Percentiles rank a stretch among this genome's conserved stretches.
Evolutionary conservation across 768 basidiomycete species (phyloP).

Genomic region (Coprinopsis sp.): DNA sequence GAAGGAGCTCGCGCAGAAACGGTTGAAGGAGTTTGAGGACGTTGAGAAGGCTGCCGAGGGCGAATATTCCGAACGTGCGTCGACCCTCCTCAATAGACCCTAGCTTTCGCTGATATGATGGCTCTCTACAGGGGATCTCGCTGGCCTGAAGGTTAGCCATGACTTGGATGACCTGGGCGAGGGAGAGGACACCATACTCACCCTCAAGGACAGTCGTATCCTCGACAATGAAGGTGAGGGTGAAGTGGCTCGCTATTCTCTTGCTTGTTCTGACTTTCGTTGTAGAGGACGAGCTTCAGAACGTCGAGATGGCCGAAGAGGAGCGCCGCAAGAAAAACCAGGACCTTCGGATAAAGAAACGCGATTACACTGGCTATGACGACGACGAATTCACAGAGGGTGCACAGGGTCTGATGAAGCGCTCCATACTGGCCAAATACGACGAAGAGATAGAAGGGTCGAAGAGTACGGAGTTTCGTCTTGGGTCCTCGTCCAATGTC

Average conservation of each 20-base stretch:
- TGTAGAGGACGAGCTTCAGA: constrained; percentile 95
- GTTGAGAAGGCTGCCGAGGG: constrained; percentile 75
- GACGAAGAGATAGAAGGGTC: constrained; percentile 84
- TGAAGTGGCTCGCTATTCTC: not conserved
- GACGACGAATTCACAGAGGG: constrained; percentile 88
- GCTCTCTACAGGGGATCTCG: constrained; percentile 66
- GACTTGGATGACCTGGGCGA: constrained; percentile 89
- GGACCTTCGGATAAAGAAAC: constrained; percentile 83
- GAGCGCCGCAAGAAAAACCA: constrained; percentile 75
- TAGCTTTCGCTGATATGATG: not conserved
- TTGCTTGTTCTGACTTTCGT: constrained; percentile 1
- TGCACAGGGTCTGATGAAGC: constrained; percentile 66
- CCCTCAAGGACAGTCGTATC: constrained; percentile 92
- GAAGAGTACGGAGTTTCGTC: constrained; percentile 75
- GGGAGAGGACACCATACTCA: constrained; percentile 93
- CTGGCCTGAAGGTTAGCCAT: constrained; percentile 93
- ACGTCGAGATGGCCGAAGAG: constrained; percentile 89
- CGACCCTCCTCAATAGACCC: not conserved
- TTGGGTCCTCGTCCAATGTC: constrained; percentile 56
- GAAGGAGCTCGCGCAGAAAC: constrained; percentile 79
- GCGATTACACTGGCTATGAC: constrained; percentile 92
- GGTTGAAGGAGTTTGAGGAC: constrained; percentile 77
- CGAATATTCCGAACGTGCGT: constrained; percentile 84
- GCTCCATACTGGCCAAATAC: constrained; percentile 84
- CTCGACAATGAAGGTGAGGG: constrained; percentile 89